A percentile compares a stretch with the other conserved stretches of the same genome.
Evolutionary conservation across 2,329 filamentous ascomycete genomes (phyloP).

Genomic region (Clarireedia sp.): DNA sequence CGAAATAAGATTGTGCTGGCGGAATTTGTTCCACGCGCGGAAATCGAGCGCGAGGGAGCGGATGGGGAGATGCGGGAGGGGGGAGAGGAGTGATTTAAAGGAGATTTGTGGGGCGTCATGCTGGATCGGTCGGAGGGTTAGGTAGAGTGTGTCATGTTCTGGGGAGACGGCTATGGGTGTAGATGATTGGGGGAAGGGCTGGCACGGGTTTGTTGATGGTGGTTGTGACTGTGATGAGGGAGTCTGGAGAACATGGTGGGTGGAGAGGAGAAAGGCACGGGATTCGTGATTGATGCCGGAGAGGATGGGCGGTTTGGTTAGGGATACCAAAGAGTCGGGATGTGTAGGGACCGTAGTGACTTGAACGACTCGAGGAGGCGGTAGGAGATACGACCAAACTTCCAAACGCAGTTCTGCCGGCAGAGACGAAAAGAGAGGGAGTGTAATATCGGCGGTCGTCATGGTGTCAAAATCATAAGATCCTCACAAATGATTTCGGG

Average conservation of each 20-base stretch:
- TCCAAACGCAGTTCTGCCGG: not conserved
- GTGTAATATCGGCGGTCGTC: no score
- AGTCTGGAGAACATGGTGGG: not conserved
- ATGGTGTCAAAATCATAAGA: no score
- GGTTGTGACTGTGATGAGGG: not conserved
- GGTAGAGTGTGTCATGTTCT: not conserved
- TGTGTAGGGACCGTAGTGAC: not conserved
- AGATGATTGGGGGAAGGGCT: not conserved
- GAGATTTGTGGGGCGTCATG: not conserved
- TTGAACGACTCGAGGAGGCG: not conserved
- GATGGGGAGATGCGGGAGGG: not conserved
- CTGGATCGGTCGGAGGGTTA: not conserved
- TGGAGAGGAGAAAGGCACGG: not conserved
- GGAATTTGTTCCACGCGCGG: not conserved
- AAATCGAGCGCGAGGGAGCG: not conserved
- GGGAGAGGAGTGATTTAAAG: not conserved
- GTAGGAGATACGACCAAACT: not conserved
- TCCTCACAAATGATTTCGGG: no score
- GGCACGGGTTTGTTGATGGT: not conserved
- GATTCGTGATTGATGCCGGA: conserved; percentile 2
- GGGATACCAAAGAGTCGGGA: not conserved
- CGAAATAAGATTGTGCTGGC: not conserved
- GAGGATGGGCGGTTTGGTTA: not conserved
- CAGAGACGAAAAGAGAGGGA: not conserved
- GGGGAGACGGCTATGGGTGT: not conserved